Conservation (phyloP, 306 rosid genomes). For the Vigna trinervia region DNA sequence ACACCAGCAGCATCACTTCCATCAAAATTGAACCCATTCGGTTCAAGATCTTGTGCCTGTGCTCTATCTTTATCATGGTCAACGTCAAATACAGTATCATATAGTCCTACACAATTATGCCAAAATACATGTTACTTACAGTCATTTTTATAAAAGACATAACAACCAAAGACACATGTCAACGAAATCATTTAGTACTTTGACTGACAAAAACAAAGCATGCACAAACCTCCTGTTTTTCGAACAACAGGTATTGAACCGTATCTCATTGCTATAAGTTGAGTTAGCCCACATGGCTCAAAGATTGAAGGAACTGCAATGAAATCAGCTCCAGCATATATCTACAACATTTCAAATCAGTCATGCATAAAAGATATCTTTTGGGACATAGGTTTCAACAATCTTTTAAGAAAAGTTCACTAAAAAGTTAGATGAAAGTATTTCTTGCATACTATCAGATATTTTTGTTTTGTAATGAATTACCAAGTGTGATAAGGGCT, state of each 20-base stretch:
- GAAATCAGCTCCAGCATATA: conserved; percentile 88
- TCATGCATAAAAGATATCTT: conserved; percentile 14
- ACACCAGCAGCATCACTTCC: conserved; percentile 80
- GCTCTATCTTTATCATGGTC: conserved; percentile 76
- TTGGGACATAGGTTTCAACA: background rate
- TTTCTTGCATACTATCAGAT: background rate
- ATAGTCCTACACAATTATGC: conserved; percentile 58
- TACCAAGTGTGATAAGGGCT: conserved; percentile 93
- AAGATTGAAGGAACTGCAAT: conserved; percentile 89
- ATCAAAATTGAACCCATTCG: conserved; percentile 85
- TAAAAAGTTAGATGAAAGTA: background rate
- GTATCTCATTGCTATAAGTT: conserved; percentile 91
- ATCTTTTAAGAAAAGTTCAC: background rate
- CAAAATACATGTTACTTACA: no score
- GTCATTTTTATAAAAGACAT: no score
- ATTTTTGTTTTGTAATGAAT: conserved; percentile 33
- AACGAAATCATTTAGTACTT: conserved; percentile 13
- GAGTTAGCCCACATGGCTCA: conserved; percentile 96
- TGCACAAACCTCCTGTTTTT: conserved; percentile 68
- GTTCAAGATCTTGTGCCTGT: conserved; percentile 65
- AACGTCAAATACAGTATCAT: conserved; percentile 81
- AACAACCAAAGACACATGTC: background rate
- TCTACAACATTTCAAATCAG: conserved; percentile 51
- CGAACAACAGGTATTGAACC: conserved; percentile 88
- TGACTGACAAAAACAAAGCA: background rate